Base-by-base conservation (phyloP, 129 eudicot genomes). In the Silybum marianum region DNA sequence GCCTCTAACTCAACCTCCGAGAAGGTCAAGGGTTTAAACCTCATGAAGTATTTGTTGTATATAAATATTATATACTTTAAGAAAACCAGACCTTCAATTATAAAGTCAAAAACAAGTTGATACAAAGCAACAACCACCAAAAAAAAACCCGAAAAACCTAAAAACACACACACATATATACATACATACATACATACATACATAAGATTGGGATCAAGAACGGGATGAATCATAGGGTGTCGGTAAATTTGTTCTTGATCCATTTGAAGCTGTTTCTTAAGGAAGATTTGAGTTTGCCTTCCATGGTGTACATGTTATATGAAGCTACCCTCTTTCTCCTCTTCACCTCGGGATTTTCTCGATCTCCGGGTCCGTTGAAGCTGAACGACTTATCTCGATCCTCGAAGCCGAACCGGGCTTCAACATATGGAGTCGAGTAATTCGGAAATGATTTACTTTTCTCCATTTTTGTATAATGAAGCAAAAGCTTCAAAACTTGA, bases 291-390 rank as follows among this genome's bases (percentile, higher is more conserved):
- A 95, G 91, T 88, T 92, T 95, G 85, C 95, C 97, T 89, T 95
- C 99, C 90, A 88, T 63, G 72, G 99, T 84, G 71, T 90, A 95
- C 97, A 88, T 88, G 42, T 95, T 92, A 74, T 95, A 95, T 14
- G 88, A 88, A 32, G 99, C 97, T 71, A 95, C 94, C 70, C 99
- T 88, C 81, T 95, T 95, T 81, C 90, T 95, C 88, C 99, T 89
- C 90, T 92, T 95, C 82, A 79, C 82, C 78, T 95, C 97, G 1
- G 98, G 98, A 48, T 95, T 87, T 65, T 86, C 90, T 16, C 77
- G 86, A 18, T 86, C 91, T 30, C 84, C 89, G 0, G 96, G 98
- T 7, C 98, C 98, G 44, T 95, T 95, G 88, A 95, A 95, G 81
- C 97, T 92, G 58, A 87, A 95, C 7, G 98, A 88, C 62, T 86